Conservation (phyloP, 2,329 filamentous ascomycete species). For the Chalaropsis ovoidea region DNA sequence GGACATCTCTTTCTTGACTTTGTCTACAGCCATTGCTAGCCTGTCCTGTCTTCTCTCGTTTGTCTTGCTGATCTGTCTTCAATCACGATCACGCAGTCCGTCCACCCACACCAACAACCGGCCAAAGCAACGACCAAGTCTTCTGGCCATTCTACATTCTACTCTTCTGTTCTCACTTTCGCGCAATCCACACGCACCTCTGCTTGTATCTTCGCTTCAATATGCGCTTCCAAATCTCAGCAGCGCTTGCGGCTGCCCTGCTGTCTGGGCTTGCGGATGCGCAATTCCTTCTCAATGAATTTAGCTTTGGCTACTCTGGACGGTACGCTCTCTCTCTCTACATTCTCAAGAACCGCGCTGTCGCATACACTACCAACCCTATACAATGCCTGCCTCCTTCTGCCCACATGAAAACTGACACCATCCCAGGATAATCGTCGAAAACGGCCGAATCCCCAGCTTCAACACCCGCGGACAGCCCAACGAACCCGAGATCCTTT, state of each 20-base stretch:
- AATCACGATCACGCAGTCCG: background rate
- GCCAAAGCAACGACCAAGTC: background rate
- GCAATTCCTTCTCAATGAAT: slow-evolving; percentile 57
- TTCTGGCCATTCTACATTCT: background rate
- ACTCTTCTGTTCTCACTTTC: background rate
- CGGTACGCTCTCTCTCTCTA: slow-evolving; percentile 41
- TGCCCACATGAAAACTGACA: background rate
- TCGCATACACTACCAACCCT: background rate
- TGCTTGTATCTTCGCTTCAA: background rate
- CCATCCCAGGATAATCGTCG: slow-evolving; percentile 51
- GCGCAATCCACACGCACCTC: background rate
- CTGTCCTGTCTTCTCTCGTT: background rate
- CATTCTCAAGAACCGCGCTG: background rate
- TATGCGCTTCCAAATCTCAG: slow-evolving; percentile 24
- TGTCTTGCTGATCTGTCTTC: background rate
- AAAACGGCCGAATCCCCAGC: slow-evolving; percentile 43
- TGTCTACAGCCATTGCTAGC: background rate
- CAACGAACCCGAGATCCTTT: slow-evolving; percentile 54
- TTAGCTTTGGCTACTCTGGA: slow-evolving; percentile 66
- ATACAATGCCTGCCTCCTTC: background rate
- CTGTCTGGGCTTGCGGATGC: slow-evolving; percentile 43
- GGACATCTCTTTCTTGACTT: background rate
- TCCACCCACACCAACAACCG: background rate
- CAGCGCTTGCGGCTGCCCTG: slow-evolving; percentile 21
- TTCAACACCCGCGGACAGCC: slow-evolving; percentile 48